Evolutionary conservation across 345 rosid genomes (phyloP), one percentile per base, ranked within the genome.

Genomic region (Isatis tinctoria): DNA sequence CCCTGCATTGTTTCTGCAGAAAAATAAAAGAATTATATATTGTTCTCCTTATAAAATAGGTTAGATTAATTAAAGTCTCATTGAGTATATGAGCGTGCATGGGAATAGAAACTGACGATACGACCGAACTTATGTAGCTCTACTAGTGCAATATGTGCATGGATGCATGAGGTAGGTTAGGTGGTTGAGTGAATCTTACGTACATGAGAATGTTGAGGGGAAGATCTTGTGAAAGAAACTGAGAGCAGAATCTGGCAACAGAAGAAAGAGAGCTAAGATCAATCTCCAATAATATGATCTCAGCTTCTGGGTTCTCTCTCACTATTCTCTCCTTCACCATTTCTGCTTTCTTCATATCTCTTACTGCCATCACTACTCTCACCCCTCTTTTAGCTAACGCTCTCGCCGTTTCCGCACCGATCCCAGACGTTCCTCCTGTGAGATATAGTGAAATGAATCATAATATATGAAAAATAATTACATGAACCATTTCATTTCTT

Each of bases 181-280:
- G 5, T n/a, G n/a, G 30, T 60, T 54, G 26, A 39, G 54, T 73
- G 63, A 73, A 62, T 69, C 35, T 9, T 12, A 85, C 93, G 78
- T 69, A 91, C 97, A 94, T 88, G 74, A 94, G 96, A 73, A 94
- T 86, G 81, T 91, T 84, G 37, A 94, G 92, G 20, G 97, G 96
- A 5, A 88, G 83, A 6, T 85, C 87, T 11, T 89, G 84, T 14
- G 89, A 79, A 8, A 90, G 83, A 77, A 94, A 94, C 53, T 84
- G 74, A 16, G 82, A 69, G 69, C 87, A 88, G 73, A 91, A 94
- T 85, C 89, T 87, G 22, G 67, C 60, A 18, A 90, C 86, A 22
- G 98, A 94, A 76, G 90, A 85, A 45, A 94, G 76, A 18, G 96
- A 94, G 67, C 88, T 94, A 3, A 94, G 82, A 78, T 94, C 97